phyloP scores from a whole-genome alignment of 2,329 filamentous ascomycete species.

The Diaporthe sp. region DNA sequence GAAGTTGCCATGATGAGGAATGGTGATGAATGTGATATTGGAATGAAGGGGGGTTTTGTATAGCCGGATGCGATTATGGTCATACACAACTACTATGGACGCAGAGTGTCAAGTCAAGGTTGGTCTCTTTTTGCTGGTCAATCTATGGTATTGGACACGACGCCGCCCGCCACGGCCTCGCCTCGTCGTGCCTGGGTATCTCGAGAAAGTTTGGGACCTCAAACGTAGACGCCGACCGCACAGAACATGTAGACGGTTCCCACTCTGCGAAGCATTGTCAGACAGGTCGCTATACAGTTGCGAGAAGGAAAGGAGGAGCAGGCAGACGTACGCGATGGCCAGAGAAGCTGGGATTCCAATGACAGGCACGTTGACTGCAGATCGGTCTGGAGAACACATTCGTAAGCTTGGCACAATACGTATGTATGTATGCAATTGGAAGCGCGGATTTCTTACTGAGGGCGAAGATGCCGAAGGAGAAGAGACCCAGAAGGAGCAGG shows the following conservation, averaged over 20 bases:
- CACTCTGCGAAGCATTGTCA: conserved; percentile 70
- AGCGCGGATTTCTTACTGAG: conserved; percentile 74
- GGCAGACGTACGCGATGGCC: conserved; percentile 83
- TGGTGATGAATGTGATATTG: conserved; percentile 2
- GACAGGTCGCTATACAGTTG: not conserved
- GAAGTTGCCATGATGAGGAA: conserved; percentile 40
- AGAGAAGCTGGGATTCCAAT: conserved; percentile 90
- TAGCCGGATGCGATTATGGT: conserved; percentile 27
- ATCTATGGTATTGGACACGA: conserved; percentile 56
- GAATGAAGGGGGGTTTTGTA: not conserved
- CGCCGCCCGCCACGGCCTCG: conserved; percentile 38
- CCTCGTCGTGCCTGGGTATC: conserved; percentile 43
- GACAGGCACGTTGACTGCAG: conserved; percentile 80
- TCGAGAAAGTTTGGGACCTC: conserved; percentile 58
- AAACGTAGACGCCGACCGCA: conserved; percentile 98
- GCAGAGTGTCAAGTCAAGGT: conserved; percentile 44
- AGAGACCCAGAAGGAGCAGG: conserved; percentile 79
- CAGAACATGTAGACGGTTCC: conserved; percentile 99
- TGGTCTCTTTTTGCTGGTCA: conserved; percentile 48
- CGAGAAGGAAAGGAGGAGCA: conserved; percentile 8
- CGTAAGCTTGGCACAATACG: conserved; percentile 42
- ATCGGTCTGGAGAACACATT: conserved; percentile 76
- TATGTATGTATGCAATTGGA: not conserved
- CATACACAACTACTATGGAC: conserved; percentile 38
- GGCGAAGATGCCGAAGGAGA: conserved; percentile 84